A percentile compares a stretch with the other conserved stretches of the same genome.
These are phyloP conservation scores for Coemansia sp. DNA, from an alignment of 192 early-diverging fungal genomes.

Conservation along the genomic window DNA sequence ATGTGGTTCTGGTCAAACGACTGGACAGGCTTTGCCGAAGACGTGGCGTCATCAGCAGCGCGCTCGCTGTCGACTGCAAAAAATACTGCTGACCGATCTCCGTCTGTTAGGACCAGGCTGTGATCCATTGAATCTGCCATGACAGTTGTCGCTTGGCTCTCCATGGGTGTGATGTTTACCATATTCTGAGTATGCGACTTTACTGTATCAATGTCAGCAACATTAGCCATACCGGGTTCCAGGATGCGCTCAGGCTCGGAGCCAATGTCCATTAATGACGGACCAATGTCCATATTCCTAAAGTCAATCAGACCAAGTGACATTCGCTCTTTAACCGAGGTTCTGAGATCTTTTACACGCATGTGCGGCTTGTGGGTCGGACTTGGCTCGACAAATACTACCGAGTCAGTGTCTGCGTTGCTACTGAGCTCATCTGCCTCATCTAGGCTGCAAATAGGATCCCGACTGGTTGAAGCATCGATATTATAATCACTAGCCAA, in stretches of 20 bases:
- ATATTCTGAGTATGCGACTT: not conserved
- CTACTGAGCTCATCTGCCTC: conserved; percentile 14
- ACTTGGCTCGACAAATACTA: conserved; percentile 6
- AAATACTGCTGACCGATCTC: not conserved
- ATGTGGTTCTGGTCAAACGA: not conserved
- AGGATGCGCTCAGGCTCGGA: conserved; percentile 5
- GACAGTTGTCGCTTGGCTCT: conserved; percentile 37
- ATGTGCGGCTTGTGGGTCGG: conserved; percentile 2
- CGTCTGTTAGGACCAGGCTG: not conserved
- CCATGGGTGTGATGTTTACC: not conserved
- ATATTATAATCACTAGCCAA: not conserved
- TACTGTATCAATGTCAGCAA: not conserved
- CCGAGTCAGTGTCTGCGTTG: conserved; percentile 4
- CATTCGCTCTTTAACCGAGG: conserved; percentile 31
- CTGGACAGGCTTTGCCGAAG: not conserved
- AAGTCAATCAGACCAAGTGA: conserved; percentile 55
- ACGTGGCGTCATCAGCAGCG: not conserved
- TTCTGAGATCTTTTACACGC: conserved; percentile 27
- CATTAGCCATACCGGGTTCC: not conserved
- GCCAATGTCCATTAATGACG: conserved; percentile 27
- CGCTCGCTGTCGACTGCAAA: not conserved
- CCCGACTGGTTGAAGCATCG: not conserved
- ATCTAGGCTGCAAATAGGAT: conserved; percentile 16
- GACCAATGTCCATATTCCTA: conserved; percentile 41
- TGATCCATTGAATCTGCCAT: conserved; percentile 3